Evolutionary conservation across 2,329 filamentous ascomycete species (phyloP).

Genomic region (Verticillium nubilum): DNA sequence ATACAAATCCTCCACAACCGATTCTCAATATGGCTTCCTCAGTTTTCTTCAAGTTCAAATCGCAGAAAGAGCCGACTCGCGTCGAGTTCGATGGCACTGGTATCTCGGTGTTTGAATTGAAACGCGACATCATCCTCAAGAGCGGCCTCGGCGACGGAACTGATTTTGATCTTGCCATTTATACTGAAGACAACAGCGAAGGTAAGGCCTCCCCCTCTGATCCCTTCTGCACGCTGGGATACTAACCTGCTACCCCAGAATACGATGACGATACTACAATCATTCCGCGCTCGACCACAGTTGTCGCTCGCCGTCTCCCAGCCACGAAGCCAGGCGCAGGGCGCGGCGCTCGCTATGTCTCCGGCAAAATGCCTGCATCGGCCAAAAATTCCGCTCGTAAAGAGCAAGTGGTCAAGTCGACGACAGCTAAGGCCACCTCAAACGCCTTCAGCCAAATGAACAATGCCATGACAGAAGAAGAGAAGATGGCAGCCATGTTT

Average conservation of each 20-base stretch:
- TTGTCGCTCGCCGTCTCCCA: conserved; percentile 82
- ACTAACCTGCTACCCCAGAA: conserved; percentile 49
- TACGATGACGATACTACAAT: conserved; percentile 98
- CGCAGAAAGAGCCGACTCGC: conserved; percentile 88
- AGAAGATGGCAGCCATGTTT: conserved; percentile 90
- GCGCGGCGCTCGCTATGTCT: conserved; percentile 89
- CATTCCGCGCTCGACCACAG: conserved; percentile 89
- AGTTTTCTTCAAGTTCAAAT: conserved; percentile 99
- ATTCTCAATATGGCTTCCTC: conserved; percentile 75
- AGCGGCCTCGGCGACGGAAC: conserved; percentile 91
- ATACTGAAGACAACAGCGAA: conserved; percentile 85
- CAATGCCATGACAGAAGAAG: conserved; percentile 83
- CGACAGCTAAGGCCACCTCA: conserved; percentile 47
- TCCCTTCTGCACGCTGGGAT: background rate
- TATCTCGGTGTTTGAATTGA: conserved; percentile 97
- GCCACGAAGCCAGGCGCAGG: conserved; percentile 82
- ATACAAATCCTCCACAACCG: background rate
- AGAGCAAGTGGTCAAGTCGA: conserved; percentile 55
- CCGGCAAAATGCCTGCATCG: conserved; percentile 87
- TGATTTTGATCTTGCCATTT: conserved; percentile 94
- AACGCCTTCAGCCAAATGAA: conserved; percentile 62
- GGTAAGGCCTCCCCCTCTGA: conserved; percentile 47
- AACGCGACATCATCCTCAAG: conserved; percentile 95
- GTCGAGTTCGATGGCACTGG: conserved; percentile 97
- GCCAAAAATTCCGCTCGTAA: conserved; percentile 74